Conservation (phyloP, 2,329 filamentous ascomycete species). For the Penicillium sp. region DNA sequence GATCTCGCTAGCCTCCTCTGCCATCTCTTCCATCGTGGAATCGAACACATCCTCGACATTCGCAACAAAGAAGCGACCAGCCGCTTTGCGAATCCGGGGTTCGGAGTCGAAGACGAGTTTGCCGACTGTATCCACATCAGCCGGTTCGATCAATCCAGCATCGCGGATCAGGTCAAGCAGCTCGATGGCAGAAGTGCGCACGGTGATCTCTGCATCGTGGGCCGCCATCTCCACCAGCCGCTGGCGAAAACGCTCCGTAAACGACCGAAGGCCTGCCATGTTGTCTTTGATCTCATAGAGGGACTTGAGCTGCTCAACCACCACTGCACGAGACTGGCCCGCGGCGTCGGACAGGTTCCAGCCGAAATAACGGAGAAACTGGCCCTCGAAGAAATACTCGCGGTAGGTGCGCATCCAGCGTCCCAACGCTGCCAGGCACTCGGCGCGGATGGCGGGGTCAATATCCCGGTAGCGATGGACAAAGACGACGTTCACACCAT, state of each 20-base stretch:
- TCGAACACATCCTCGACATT: constrained; percentile 76
- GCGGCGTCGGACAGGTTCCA: constrained; percentile 85
- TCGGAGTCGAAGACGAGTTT: constrained; percentile 84
- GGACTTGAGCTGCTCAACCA: too few species aligned
- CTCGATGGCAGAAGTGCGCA: constrained; percentile 71
- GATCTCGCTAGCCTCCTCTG: constrained; percentile 67
- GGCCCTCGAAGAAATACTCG: constrained; percentile 79
- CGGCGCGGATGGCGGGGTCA: constrained; percentile 76
- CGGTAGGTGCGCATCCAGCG: constrained; percentile 80
- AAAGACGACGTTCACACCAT: constrained; percentile 86
- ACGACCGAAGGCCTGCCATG: constrained; percentile 67
- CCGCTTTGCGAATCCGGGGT: constrained; percentile 71
- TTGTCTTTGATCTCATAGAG: constrained; percentile 75
- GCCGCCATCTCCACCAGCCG: constrained; percentile 89
- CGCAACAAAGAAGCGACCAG: constrained; percentile 81
- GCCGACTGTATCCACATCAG: constrained; percentile 81
- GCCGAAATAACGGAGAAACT: constrained; percentile 84
- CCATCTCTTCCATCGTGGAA: constrained; percentile 70
- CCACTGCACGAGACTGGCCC: constrained; percentile 75
- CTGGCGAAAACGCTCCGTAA: constrained; percentile 81
- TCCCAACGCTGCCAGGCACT: constrained; percentile 78
- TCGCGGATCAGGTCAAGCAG: constrained; percentile 74
- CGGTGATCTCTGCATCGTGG: constrained; percentile 68
- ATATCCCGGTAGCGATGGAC: constrained; percentile 93
- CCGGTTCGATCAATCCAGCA: constrained; percentile 76